Evolutionary conservation across 805 yeast genomes (phyloP).

Genomic region (Starmerella gropengiesseri): DNA sequence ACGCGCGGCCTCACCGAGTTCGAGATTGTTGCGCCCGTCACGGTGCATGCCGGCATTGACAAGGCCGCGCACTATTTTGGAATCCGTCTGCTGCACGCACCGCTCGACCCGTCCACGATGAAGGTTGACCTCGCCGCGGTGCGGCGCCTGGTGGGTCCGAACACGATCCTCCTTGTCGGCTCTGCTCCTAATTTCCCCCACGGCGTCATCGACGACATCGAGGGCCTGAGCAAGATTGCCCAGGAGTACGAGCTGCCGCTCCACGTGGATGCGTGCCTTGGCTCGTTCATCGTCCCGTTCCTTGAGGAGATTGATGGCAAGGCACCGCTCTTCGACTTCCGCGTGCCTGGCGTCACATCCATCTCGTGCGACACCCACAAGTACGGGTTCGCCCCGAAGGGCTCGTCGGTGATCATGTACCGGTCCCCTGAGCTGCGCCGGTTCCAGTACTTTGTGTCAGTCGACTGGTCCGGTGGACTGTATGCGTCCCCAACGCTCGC

Average conservation of each 20-base stretch:
- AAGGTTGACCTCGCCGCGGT: conserved; percentile 58
- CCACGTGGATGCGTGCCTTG: conserved; percentile 93
- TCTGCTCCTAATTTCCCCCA: conserved; percentile 98
- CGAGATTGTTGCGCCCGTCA: conserved; percentile 78
- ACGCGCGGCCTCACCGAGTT: conserved; percentile 52
- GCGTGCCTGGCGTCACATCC: conserved; percentile 83
- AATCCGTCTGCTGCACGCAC: conserved; percentile 73
- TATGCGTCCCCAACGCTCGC: conserved; percentile 96
- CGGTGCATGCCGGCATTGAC: conserved; percentile 91
- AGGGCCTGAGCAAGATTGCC: conserved; percentile 54
- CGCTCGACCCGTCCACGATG: conserved; percentile 54
- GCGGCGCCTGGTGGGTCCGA: conserved; percentile 52
- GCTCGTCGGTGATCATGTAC: conserved; percentile 87
- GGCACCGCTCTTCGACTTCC: conserved; percentile 62
- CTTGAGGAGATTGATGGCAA: conserved; percentile 41
- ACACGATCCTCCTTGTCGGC: conserved; percentile 77
- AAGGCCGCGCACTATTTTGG: conserved; percentile 88
- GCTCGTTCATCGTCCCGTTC: conserved; percentile 81
- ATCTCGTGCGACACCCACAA: conserved; percentile 99
- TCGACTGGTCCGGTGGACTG: conserved; percentile 89
- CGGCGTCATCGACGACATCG: conserved; percentile 87
- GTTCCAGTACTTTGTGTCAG: conserved; percentile 70
- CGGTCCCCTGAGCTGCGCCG: conserved; percentile 54
- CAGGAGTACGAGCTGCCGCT: conserved; percentile 62
- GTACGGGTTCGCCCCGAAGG: conserved; percentile 97